phyloP scores from a whole-genome alignment of 75 land plant species.

The Azolla pinnata region DNA sequence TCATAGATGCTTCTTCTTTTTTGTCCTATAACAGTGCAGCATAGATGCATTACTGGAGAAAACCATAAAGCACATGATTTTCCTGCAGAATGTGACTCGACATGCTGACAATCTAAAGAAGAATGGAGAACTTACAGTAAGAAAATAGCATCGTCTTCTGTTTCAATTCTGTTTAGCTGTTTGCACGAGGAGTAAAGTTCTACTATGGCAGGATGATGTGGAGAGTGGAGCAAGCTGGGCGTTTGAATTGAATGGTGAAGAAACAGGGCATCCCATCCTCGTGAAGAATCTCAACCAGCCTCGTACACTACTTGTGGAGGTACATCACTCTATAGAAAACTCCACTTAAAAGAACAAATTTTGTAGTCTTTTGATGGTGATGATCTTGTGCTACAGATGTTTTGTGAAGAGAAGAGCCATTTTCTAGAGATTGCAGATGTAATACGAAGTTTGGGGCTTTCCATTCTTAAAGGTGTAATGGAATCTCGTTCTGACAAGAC shows the following conservation, averaged over 20 bases:
- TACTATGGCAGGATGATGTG: conserved; percentile 18
- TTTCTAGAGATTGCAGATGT: conserved; percentile 75
- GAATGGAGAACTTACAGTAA: conserved; percentile 57
- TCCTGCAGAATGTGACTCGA: conserved; percentile 78
- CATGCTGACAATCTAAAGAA: conserved; percentile 71
- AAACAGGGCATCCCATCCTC: conserved; percentile 49
- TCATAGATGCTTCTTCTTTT: no score
- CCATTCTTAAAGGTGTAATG: conserved; percentile 77
- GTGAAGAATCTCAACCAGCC: conserved; percentile 71
- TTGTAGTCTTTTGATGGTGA: background rate
- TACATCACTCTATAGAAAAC: conserved; percentile 12
- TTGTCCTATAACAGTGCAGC: conserved; percentile 54
- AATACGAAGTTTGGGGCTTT: conserved; percentile 59
- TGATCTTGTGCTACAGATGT: conserved; percentile 43
- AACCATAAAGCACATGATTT: conserved; percentile 84
- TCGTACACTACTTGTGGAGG: conserved; percentile 80
- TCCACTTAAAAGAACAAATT: no score
- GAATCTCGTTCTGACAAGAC: conserved; percentile 54
- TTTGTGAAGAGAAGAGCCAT: conserved; percentile 63
- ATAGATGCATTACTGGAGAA: conserved; percentile 75
- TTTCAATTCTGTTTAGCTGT: no score
- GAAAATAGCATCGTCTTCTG: background rate
- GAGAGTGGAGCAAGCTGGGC: conserved; percentile 85
- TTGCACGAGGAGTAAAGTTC: no score
- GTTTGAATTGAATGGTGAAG: conserved; percentile 52